Evolutionary conservation across 2,329 filamentous ascomycete genomes (phyloP), one percentile per base, ranked within the genome.

Genomic region (Metarhizium anisopliae): DNA sequence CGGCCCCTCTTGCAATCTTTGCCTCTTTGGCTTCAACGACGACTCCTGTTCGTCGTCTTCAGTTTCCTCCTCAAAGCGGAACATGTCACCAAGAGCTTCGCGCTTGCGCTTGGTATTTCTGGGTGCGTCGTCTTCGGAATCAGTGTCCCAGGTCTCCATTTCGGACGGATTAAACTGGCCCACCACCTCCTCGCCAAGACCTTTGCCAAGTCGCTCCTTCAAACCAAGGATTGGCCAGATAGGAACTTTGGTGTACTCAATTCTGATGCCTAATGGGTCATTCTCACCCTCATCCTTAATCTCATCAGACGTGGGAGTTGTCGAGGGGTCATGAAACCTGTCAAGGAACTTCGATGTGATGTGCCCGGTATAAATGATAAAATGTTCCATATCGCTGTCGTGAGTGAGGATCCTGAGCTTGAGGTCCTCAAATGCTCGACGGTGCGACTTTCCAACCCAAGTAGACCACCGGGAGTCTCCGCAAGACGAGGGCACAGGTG

Each of bases 171-270:
- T 68, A 51, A 74, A 70, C 2, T 57, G 52, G 1, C 79, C 79
- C 4, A 80, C 75, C 13, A 82, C 60, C 3, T 81, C 78, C 18
- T 68, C 65, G 7, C 80, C 80, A 0, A 84, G 67, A 3, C 78
- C 80, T 59, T 74, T 74, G 43, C 77, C 78, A 0, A 84, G 69
- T 6, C 81, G 74, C 63, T 83, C 79, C 57, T 77, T 76, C 6
- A 84, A 71, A 4, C 80, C 80, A 0, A 80, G 63, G 6, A 82
- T 71, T 0, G 81, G 81, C 78, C 78, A 83, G 30, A 78, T 71
- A 0, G 77, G 75, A 2, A 83, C 77, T 7, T 72, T 72, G 2
- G 70, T 70, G 62, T 77, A 76, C 38, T 75, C 70, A 20, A 83
- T 76, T 40, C 67, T 67, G 57, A 83, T 66, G 2, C 73, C 72